Percentiles rank a stretch among this genome's conserved stretches.
Conservation (phyloP, 1,139 yeast genomes). For the Wickerhamiella pararugosa region DNA sequence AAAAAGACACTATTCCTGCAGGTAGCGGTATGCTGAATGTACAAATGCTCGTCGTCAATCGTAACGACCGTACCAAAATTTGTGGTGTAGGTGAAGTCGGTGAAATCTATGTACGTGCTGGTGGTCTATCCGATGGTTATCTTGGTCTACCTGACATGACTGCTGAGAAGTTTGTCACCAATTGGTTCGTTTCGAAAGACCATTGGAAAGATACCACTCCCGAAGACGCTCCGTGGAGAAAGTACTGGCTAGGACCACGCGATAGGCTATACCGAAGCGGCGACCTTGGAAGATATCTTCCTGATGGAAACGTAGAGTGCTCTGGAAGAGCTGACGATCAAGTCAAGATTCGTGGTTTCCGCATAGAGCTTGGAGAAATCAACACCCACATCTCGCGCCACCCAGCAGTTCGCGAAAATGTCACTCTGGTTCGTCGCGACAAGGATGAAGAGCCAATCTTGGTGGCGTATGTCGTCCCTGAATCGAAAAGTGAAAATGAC, state of each 20-base stretch:
- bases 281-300: constrained; percentile 88
- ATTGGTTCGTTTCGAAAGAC: constrained; percentile 64
- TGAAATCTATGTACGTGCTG: constrained; percentile 95
- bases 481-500: constrained; percentile 28
- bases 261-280: constrained; percentile 95
- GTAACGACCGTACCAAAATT: constrained; percentile 71
- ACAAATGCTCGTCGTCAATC: constrained; percentile 82
- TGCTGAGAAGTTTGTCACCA: constrained; percentile 69
- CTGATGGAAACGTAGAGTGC: constrained; percentile 96
- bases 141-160: constrained; percentile 82
- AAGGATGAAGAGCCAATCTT: constrained; percentile 85
- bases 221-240: constrained; percentile 49
- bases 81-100: constrained; percentile 99
- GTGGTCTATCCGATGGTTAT: constrained; percentile 93
- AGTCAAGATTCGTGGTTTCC: constrained; percentile 94
- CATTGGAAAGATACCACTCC: constrained; percentile 40
- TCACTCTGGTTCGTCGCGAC: constrained; percentile 85
- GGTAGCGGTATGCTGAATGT: constrained; percentile 96
- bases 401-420: constrained; percentile 77
- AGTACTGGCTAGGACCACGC: constrained; percentile 82
- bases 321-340: constrained; percentile 99
- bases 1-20: constrained; percentile 96
- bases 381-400: constrained; percentile 94
- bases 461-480: constrained; percentile 85
- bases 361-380: constrained; percentile 96